Evolutionary conservation across 2,329 filamentous ascomycete species (phyloP).

Genomic region (Hawksworthiomyces lignivorus): DNA sequence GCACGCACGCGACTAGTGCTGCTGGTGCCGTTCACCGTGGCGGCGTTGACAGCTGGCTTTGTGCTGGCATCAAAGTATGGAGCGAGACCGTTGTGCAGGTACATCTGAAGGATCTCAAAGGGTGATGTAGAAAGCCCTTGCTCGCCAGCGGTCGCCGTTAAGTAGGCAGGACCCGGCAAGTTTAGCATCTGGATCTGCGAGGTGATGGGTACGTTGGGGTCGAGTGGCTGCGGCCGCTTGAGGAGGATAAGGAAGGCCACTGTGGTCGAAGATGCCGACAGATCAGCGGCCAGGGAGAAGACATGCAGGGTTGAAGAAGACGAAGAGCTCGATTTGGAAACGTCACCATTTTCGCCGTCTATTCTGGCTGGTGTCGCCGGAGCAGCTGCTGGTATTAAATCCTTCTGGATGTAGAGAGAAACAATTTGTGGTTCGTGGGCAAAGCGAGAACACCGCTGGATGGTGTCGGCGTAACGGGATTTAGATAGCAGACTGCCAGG

Average conservation of each 20-base stretch:
- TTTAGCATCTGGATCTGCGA: slow-evolving; percentile 91
- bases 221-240: slow-evolving; percentile 83
- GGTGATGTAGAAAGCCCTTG: slow-evolving; percentile 70
- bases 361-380: slow-evolving; percentile 23
- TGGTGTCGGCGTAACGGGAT: slow-evolving; percentile 64
- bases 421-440: slow-evolving; percentile 78
- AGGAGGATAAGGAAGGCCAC: slow-evolving; percentile 80
- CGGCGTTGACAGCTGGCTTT: slow-evolving; percentile 59
- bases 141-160: slow-evolving; percentile 58
- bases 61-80: slow-evolving; percentile 98
- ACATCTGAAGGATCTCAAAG: slow-evolving; percentile 85
- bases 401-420: slow-evolving; percentile 87
- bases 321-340: neutral
- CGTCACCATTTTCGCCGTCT: slow-evolving; percentile 34
- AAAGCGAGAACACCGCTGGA: slow-evolving; percentile 82
- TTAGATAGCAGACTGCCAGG: slow-evolving; percentile 76
- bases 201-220: slow-evolving; percentile 71
- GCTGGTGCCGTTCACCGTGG: slow-evolving; percentile 33
- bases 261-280: slow-evolving; percentile 72
- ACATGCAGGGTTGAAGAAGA: slow-evolving; percentile 38
- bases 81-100: slow-evolving; percentile 83
- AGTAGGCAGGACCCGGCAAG: slow-evolving; percentile 70
- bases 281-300: slow-evolving; percentile 75
- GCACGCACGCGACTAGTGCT: slow-evolving; percentile 45
- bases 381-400: slow-evolving; percentile 24